Evolutionary conservation across 2,329 filamentous ascomycete genomes (phyloP).

Genomic region (Penicillium decumbens): DNA sequence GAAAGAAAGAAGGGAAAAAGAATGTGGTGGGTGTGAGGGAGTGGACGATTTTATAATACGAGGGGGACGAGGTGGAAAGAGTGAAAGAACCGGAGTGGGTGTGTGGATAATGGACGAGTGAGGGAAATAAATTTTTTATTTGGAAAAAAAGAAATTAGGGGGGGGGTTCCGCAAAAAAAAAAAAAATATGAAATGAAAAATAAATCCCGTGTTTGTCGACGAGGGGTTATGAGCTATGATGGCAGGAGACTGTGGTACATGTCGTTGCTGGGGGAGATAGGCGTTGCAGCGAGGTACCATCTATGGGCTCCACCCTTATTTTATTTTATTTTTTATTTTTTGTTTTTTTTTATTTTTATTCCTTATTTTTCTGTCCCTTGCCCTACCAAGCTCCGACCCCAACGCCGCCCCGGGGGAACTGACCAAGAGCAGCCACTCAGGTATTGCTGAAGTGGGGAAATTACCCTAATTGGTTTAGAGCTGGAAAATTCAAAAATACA

Average conservation of each 20-base stretch:
- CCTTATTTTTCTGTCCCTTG: slow-evolving; percentile 10
- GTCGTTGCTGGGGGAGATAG: neutral
- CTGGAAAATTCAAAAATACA: slow-evolving; percentile 7
- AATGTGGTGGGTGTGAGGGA: slow-evolving; percentile 26
- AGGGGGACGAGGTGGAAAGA: slow-evolving; percentile 19
- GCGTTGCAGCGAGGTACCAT: neutral
- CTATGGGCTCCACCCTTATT: neutral
- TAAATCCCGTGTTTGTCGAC: neutral
- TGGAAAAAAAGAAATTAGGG: slow-evolving; percentile 8
- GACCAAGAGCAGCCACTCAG: slow-evolving; percentile 10
- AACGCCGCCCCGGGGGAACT: neutral
- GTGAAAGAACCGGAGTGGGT: slow-evolving; percentile 20
- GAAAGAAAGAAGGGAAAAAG: slow-evolving; percentile 18
- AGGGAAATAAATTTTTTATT: slow-evolving; percentile 9
- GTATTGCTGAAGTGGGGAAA: neutral
- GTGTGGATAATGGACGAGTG: slow-evolving; percentile 24
- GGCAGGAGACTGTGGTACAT: neutral
- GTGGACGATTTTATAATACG: slow-evolving; percentile 35
- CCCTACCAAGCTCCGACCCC: slow-evolving; percentile 7
- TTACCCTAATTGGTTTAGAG: neutral
- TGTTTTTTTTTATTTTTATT: neutral
- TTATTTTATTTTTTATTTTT: neutral
- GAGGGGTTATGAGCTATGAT: neutral
- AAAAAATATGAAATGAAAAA: neutral
- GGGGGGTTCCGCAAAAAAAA: neutral